Evolutionary conservation across 208 protist species (phyloP).

Genomic region (Leishmania lainsoni): DNA sequence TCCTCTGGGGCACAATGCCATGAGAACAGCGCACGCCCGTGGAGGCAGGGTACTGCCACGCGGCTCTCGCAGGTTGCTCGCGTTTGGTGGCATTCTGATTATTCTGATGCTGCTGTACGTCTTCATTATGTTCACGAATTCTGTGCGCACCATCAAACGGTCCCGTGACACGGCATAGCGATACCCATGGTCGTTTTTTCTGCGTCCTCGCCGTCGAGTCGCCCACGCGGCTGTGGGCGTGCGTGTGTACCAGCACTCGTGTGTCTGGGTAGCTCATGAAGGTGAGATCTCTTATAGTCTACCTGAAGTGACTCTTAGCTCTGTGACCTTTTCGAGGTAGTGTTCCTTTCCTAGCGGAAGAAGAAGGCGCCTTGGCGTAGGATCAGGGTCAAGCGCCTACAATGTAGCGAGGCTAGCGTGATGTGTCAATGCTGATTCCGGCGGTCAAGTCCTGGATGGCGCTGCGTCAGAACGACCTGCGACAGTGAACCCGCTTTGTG

Average conservation of each 20-base stretch:
- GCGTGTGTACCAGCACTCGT: background rate
- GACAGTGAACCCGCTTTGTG: background rate
- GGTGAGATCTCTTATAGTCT: background rate
- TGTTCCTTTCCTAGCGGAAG: background rate
- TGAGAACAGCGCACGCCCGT: background rate
- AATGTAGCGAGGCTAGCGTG: background rate
- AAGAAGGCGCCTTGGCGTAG: no score
- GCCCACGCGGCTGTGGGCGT: background rate
- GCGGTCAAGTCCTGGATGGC: background rate
- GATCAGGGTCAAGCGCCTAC: background rate
- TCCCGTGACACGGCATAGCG: background rate
- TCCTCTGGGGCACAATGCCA: background rate
- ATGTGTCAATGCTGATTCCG: background rate
- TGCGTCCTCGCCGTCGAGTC: background rate
- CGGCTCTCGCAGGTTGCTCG: constrained; percentile 3
- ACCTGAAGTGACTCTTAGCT: background rate
- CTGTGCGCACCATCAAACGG: background rate
- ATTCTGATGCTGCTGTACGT: constrained; percentile 11
- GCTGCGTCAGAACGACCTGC: background rate
- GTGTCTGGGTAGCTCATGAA: background rate
- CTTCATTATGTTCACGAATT: background rate
- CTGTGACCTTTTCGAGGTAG: background rate
- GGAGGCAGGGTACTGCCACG: background rate
- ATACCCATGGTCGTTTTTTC: background rate
- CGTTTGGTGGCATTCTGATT: constrained; percentile 1